A percentile compares a stretch with the other conserved stretches of the same genome.
Evolutionary conservation across 805 yeast species (phyloP).

Genomic region (Scheffersomyces spartinae): DNA sequence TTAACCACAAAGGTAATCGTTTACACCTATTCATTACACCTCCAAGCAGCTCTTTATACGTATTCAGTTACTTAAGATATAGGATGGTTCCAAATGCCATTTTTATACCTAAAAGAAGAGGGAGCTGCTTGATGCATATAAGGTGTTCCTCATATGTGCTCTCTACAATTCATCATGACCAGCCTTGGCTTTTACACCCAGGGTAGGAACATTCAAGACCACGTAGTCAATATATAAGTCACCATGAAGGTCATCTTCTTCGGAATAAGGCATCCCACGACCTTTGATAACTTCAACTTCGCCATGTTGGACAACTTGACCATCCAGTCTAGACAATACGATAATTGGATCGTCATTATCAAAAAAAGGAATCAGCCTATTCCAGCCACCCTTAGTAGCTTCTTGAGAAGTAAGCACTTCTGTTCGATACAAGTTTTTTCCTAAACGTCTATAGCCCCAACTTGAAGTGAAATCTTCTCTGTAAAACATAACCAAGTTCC

Average conservation of each 20-base stretch:
- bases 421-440: conserved; percentile 62
- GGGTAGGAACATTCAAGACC: too few species aligned
- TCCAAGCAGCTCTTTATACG: too few species aligned
- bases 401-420: conserved; percentile 67
- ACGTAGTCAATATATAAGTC: conserved; percentile 40
- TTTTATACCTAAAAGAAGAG: too few species aligned
- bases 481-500: conserved; percentile 59
- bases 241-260: conserved; percentile 33
- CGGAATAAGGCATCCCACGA: conserved; percentile 73
- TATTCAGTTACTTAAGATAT: too few species aligned
- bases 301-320: conserved; percentile 47
- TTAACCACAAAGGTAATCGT: too few species aligned
- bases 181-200: too few species aligned
- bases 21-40: too few species aligned
- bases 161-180: too few species aligned
- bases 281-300: conserved; percentile 62
- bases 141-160: too few species aligned
- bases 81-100: too few species aligned
- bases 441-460: conserved; percentile 80
- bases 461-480: conserved; percentile 45
- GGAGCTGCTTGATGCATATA: too few species aligned
- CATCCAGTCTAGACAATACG: conserved; percentile 35
- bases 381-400: conserved; percentile 76
- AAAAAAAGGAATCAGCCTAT: conserved; percentile 50
- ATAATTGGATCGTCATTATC: conserved; percentile 44